phyloP scores from a whole-genome alignment of 2,329 filamentous ascomycete species.

The Trichoderma breve region DNA sequence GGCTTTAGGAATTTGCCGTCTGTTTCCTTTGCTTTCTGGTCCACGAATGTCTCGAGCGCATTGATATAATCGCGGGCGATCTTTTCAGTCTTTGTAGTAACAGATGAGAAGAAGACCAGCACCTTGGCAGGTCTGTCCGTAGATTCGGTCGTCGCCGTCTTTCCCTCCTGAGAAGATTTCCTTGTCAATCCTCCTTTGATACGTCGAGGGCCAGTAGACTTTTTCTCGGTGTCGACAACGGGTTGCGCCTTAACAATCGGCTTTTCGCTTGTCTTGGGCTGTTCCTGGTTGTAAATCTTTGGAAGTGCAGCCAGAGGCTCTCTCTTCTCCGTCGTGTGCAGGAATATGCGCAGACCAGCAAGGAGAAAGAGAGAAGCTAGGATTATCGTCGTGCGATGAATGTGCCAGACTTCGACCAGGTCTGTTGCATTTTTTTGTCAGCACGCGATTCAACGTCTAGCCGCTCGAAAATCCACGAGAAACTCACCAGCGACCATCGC shows the following conservation, averaged over 20 bases:
- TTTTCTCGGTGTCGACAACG: slow-evolving; percentile 30
- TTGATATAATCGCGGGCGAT: slow-evolving; percentile 64
- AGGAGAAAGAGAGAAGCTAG: slow-evolving; percentile 40
- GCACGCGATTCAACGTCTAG: not conserved
- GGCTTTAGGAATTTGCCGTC: slow-evolving; percentile 51
- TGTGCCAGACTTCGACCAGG: slow-evolving; percentile 46
- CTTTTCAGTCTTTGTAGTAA: slow-evolving; percentile 79
- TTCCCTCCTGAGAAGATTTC: slow-evolving; percentile 29
- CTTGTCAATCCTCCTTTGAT: slow-evolving; percentile 46
- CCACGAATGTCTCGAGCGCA: slow-evolving; percentile 51
- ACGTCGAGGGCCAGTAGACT: slow-evolving; percentile 45
- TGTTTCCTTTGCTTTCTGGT: slow-evolving; percentile 43
- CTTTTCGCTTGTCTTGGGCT: not conserved
- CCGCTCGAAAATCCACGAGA: not conserved
- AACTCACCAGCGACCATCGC: slow-evolving; percentile 21
- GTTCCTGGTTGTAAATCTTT: slow-evolving; percentile 33
- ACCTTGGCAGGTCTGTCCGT: slow-evolving; percentile 59
- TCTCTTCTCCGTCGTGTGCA: slow-evolving; percentile 38
- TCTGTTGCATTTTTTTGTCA: slow-evolving; percentile 29
- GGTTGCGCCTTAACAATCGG: slow-evolving; percentile 17
- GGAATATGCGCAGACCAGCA: slow-evolving; percentile 41
- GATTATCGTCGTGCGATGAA: slow-evolving; percentile 45
- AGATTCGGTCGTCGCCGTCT: slow-evolving; percentile 28
- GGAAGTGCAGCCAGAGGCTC: slow-evolving; percentile 39
- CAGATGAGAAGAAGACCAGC: slow-evolving; percentile 83